Evolutionary conservation across 176 grass and related monocot genomes (phyloP).

Genomic region (Urochloa ruziziensis): DNA sequence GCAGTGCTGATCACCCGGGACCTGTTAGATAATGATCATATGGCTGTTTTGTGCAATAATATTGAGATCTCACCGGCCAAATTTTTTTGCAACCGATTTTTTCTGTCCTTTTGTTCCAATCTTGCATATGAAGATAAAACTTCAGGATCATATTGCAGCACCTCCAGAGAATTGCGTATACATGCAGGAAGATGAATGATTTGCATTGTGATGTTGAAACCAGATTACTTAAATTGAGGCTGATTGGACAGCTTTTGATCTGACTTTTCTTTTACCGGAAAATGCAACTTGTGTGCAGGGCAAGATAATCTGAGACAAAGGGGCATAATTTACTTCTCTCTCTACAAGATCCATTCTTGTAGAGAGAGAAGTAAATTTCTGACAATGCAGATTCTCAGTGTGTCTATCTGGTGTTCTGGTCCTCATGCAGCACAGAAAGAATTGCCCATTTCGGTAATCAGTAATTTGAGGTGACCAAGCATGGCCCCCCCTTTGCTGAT

Average conservation of each 20-base stretch:
- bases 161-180: conserved; percentile 26
- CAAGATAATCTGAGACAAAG: conserved; percentile 4
- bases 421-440: conserved; percentile 25
- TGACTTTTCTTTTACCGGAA: conserved; percentile 9
- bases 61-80: not conserved
- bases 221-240: conserved; percentile 16
- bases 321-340: not conserved
- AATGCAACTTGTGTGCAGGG: not conserved
- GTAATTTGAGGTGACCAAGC: conserved; percentile 30
- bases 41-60: conserved; percentile 27
- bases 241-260: conserved; percentile 15
- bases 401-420: conserved; percentile 29
- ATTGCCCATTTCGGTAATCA: conserved; percentile 11
- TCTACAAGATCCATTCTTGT: conserved; percentile 20
- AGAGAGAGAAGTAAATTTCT: conserved; percentile 31
- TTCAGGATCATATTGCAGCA: conserved; percentile 22
- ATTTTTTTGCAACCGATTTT: not conserved
- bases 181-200: conserved; percentile 2
- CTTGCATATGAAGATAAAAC: conserved; percentile 15
- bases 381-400: conserved; percentile 32
- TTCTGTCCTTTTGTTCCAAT: conserved; percentile 26
- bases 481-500: no score
- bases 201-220: conserved; percentile 22
- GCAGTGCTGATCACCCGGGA: not conserved
- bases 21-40: not conserved